A percentile compares a stretch with the other conserved stretches of the same genome.
Evolutionary conservation across 306 rosid genomes (phyloP).

Genomic region (Hippophae gyantsensis): DNA sequence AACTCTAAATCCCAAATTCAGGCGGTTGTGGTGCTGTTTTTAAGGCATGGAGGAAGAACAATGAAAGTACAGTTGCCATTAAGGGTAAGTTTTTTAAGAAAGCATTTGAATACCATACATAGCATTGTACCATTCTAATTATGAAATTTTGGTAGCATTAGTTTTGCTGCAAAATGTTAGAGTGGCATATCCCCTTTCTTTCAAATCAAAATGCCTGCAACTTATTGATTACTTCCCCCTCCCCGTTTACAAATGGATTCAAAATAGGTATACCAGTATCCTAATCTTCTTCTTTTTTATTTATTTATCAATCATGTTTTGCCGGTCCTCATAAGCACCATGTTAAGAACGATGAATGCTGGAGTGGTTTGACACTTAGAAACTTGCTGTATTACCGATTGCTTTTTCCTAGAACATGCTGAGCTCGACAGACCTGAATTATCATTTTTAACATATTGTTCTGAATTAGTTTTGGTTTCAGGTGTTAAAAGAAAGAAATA

Average conservation of each 20-base stretch:
- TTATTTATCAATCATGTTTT: background rate
- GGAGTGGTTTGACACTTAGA: slow-evolving; percentile 55
- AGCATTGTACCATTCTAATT: too few relatives aligned
- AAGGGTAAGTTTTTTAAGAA: slow-evolving; percentile 33
- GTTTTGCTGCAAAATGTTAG: too few relatives aligned
- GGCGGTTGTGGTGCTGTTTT: slow-evolving; percentile 79
- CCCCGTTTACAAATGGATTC: too few relatives aligned
- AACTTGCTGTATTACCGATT: slow-evolving; percentile 30
- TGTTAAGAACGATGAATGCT: slow-evolving; percentile 58
- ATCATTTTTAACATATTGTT: background rate
- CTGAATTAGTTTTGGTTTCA: slow-evolving; percentile 20
- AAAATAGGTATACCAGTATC: too few relatives aligned
- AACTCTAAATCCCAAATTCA: slow-evolving; percentile 15
- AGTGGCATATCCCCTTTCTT: background rate
- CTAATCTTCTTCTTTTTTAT: too few relatives aligned
- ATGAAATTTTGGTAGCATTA: too few relatives aligned
- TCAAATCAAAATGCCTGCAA: background rate
- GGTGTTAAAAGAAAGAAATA: slow-evolving; percentile 75
- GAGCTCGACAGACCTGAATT: slow-evolving; percentile 93
- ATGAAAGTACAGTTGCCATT: slow-evolving; percentile 51
- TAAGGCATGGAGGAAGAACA: slow-evolving; percentile 42
- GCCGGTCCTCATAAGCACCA: slow-evolving; percentile 59
- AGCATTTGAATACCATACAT: background rate
- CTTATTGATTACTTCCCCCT: too few relatives aligned
- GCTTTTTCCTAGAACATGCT: slow-evolving; percentile 69